Evolutionary conservation across 768 basidiomycete species (phyloP).

Genomic region (Leccinum incarnatum): DNA sequence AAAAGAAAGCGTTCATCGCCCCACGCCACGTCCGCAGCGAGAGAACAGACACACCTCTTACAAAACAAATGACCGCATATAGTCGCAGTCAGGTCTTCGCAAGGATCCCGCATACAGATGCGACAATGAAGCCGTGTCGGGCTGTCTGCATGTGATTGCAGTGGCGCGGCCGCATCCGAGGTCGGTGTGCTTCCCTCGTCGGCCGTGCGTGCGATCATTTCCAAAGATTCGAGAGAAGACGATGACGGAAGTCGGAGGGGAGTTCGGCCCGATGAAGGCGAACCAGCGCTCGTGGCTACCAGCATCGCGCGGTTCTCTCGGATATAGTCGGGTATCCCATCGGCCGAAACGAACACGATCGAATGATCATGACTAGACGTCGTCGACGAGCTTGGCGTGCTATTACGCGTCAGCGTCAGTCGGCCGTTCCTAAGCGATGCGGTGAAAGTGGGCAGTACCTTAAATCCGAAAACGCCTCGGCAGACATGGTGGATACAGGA

Average conservation of each 20-base stretch:
- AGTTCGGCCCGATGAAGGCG: conserved; percentile 19
- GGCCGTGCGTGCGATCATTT: background rate
- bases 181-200: background rate
- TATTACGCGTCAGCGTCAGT: background rate
- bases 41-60: conserved; percentile 38
- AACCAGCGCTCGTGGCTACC: conserved; percentile 29
- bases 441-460: conserved; percentile 10
- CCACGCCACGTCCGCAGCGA: no score
- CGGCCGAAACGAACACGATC: conserved; percentile 30
- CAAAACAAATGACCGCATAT: conserved; percentile 68
- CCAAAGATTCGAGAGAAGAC: conserved; percentile 26
- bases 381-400: conserved; percentile 5
- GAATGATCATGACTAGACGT: conserved; percentile 20
- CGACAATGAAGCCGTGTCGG: conserved; percentile 44
- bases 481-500: conserved; percentile 10
- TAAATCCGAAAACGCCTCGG: conserved; percentile 11
- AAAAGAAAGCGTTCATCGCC: background rate
- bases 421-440: background rate
- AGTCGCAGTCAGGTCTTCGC: conserved; percentile 53
- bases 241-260: conserved; percentile 21
- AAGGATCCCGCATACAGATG: conserved; percentile 46
- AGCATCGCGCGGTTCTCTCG: conserved; percentile 31
- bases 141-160: background rate
- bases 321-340: conserved; percentile 30
- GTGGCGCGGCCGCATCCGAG: background rate